phyloP scores from a whole-genome alignment of 148 eudicot genomes.

The Chenopodium quinoa region DNA sequence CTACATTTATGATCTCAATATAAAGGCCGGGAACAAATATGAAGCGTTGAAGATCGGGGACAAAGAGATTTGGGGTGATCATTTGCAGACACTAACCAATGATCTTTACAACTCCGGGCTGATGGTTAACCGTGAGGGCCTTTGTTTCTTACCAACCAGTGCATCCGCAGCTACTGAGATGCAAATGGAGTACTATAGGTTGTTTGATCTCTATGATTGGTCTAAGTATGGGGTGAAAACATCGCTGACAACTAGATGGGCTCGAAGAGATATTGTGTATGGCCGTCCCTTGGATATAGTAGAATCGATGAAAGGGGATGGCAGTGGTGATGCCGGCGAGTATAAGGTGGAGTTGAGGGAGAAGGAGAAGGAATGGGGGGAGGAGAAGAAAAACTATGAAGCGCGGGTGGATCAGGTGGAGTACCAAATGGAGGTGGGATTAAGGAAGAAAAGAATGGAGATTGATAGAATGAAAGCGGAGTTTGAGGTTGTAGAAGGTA shows the following conservation, averaged over 20 bases:
- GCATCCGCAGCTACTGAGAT: neutral
- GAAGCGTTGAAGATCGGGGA: neutral
- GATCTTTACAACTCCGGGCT: neutral
- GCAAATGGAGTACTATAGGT: neutral
- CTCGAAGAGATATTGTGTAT: neutral
- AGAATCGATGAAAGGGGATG: too few species aligned
- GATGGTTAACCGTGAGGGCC: constrained; percentile 17
- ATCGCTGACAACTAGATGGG: neutral
- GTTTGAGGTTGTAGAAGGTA: neutral
- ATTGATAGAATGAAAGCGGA: neutral
- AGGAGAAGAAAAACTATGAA: neutral
- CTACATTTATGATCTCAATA: neutral
- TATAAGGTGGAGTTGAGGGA: neutral
- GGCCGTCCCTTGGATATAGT: neutral
- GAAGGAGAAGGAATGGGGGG: constrained; percentile 10
- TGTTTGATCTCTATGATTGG: constrained; percentile 13
- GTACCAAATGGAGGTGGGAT: neutral
- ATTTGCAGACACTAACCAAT: neutral
- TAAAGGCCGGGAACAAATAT: neutral
- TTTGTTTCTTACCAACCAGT: constrained; percentile 5
- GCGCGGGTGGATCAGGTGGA: neutral
- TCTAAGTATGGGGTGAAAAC: neutral
- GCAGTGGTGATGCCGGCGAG: neutral
- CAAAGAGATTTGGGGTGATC: neutral
- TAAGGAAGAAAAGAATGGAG: neutral